Evolutionary conservation across 352 stramenopile genomes (phyloP), one percentile per base, ranked within the genome.

Genomic region (Phytopythium oedochilum): DNA sequence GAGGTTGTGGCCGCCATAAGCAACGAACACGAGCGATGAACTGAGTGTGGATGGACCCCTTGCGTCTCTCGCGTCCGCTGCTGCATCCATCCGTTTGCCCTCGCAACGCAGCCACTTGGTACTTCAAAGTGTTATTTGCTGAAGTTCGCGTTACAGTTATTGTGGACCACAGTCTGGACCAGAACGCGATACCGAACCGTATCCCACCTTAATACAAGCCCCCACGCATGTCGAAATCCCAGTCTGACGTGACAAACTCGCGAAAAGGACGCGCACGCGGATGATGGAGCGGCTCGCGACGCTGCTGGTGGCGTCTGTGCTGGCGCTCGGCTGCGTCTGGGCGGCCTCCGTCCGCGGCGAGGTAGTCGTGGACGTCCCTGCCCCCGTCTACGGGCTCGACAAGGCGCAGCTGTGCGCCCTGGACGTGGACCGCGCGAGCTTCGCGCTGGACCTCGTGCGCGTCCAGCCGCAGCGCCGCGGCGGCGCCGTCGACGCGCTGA

Each of bases 341-440:
- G 17, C 44, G 25, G 26, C 26, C 7, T 0, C 40, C 11, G 28
- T 25, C 5, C 15, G n/a, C 28, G 31, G 32, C 12, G 20, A 43
- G 20, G 0, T 44, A 11, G 15, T 54, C 18, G 15, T 43, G 7
- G 34, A 54, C 31, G 8, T 44, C n/a, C 58, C 63, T 6, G 17
- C 38, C 6, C 65, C 65, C 0, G 38, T 70, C 28, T 29, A 52
- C 12, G 51, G 55, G 9, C 61, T 76, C 12, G 63, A 64, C 28
- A 88, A 86, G 50, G 51, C 55, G 11, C 63, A 86, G 53, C 58
- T 91, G n/a, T 91, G 81, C 60, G 62, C 61, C 3, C 22, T 61
- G 18, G 81, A 92, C 64, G 60, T 76, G 6, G 58, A 82, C 31
- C 53, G 55, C 20, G 83, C 77, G 5, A 64, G 66, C 25, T 55